Evolutionary conservation across 2,329 filamentous ascomycete genomes (phyloP).

Genomic region (Venturia effusa): DNA sequence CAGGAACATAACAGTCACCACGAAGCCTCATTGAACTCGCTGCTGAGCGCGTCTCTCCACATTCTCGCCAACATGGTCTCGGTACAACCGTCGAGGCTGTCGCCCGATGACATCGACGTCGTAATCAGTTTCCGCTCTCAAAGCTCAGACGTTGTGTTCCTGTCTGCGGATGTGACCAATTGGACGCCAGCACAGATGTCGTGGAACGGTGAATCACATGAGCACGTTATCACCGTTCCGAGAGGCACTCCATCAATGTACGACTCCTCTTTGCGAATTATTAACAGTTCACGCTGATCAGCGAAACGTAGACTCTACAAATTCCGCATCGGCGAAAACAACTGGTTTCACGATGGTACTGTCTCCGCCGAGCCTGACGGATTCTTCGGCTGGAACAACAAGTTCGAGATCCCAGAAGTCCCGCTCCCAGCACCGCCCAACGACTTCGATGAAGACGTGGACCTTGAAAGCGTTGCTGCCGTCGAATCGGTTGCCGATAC

Average conservation of each 20-base stretch:
- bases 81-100: slow-evolving; percentile 4
- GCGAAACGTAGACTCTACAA: neutral
- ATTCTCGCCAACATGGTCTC: slow-evolving; percentile 10
- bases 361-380: slow-evolving; percentile 7
- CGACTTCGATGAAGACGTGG: neutral
- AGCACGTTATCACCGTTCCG: slow-evolving; percentile 9
- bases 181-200: slow-evolving; percentile 6
- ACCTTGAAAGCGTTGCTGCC: slow-evolving; percentile 9
- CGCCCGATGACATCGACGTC: slow-evolving; percentile 8
- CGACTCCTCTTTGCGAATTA: neutral
- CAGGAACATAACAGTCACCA: neutral
- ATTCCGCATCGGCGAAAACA: slow-evolving; percentile 9
- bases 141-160: neutral
- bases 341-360: slow-evolving; percentile 8
- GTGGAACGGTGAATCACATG: neutral
- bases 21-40: neutral
- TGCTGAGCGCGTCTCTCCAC: neutral
- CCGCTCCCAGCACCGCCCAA: neutral
- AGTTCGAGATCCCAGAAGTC: slow-evolving; percentile 8
- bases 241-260: neutral
- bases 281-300: neutral
- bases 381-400: slow-evolving; percentile 8
- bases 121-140: slow-evolving; percentile 5
- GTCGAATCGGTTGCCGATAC: slow-evolving; percentile 10
- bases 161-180: slow-evolving; percentile 2